Evolutionary conservation across 208 protist species (phyloP), one percentile per base, ranked within the genome.

Genomic region (Entamoeba moshkovskii): DNA sequence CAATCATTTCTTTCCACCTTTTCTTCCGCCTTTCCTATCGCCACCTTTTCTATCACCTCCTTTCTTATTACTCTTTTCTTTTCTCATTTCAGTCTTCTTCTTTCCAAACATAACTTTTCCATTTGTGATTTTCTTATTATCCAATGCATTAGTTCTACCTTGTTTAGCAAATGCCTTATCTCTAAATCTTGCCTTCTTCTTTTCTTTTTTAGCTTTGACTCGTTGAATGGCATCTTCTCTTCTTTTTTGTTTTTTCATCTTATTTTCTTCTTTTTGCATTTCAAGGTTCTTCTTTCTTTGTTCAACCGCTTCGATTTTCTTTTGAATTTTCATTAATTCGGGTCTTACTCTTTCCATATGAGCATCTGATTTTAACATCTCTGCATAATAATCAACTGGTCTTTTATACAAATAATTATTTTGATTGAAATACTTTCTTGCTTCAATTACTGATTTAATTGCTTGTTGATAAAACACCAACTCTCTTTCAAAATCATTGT

Each of bases 321-420:
- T 49, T 91, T 95, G 91, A 91, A 95, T 92, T 13, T 25, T 42
- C 38, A 96, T 38, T n/a, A 96, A 66, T 46, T 93, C 92, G 13
- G 29, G 5, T 46, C 94, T 92, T 5, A 96, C 46, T 45, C 92
- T 93, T 18, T 45, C 33, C 95, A 96, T 96, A 59, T 96, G 94
- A 33, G 48, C 13, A 92, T 96, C 95, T 42, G 45, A 52, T 73
- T 96, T 96, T 13, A 95, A 11, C 95, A 96, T 96, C 52, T 96
- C 95, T n/a, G 95, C 95, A 95, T 94, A 96, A 93, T 95, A 96
- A 93, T 96, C 95, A 92, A 92, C 94, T 18, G 95, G 95, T 59
- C 95, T 4, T 91, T 94, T n/a, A 5, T 42, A 91, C 25, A 5
- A 29, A 22, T 42, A 46, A 11, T 94, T 91, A 1, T 46, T 29